Conservation (phyloP, 768 basidiomycete genomes). For the Boletus vermiculosoides region DNA sequence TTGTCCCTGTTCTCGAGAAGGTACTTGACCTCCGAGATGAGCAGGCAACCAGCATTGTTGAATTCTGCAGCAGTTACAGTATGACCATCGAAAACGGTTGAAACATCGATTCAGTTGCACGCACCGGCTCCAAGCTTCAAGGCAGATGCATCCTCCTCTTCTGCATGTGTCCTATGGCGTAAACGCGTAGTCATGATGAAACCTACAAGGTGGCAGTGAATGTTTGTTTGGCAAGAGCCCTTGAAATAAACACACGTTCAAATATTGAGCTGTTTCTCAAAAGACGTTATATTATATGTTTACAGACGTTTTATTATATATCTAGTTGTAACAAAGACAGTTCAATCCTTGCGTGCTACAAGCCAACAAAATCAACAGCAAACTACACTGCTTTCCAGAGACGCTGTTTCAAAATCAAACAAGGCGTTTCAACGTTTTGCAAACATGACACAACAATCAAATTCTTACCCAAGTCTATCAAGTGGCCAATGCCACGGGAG, state of each 20-base stretch:
- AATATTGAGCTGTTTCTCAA: not conserved
- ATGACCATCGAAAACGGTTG: not conserved
- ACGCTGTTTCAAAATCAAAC: constrained; percentile 10
- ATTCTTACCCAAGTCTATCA: constrained; percentile 26
- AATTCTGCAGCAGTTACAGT: constrained; percentile 54
- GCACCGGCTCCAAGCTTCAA: constrained; percentile 78
- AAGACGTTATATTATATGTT: constrained; percentile 34
- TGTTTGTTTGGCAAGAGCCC: constrained; percentile 35
- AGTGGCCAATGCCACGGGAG: constrained; percentile 25
- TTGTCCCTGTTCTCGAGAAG: constrained; percentile 84
- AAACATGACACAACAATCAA: not conserved
- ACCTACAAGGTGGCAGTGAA: constrained; percentile 50
- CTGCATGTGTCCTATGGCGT: constrained; percentile 61
- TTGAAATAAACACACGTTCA: constrained; percentile 24
- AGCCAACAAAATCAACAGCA: constrained; percentile 29
- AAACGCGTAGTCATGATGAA: constrained; percentile 53
- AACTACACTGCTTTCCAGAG: constrained; percentile 7
- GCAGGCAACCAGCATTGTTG: constrained; percentile 86
- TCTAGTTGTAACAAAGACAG: constrained; percentile 31
- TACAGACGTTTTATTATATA: constrained; percentile 38
- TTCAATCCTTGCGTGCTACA: constrained; percentile 23
- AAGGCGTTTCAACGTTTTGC: constrained; percentile 1
- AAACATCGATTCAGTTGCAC: not conserved
- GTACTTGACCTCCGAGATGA: constrained; percentile 92
- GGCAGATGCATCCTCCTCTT: constrained; percentile 85